Evolutionary conservation across 306 rosid genomes (phyloP).

Genomic region (Astragalus membranaceus): DNA sequence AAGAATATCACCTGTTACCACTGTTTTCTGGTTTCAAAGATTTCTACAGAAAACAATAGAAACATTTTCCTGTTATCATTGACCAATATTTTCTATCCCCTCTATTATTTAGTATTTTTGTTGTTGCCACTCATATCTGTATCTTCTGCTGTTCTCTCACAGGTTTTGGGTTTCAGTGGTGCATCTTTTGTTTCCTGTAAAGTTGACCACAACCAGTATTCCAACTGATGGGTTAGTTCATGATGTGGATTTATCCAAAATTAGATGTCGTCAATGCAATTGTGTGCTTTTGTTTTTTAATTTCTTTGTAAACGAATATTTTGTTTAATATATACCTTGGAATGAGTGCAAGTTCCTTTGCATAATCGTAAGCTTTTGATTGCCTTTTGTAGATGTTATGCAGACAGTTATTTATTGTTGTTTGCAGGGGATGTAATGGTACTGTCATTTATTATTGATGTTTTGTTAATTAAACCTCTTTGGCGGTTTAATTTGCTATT

Average conservation of each 20-base stretch:
- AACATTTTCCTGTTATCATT: background rate
- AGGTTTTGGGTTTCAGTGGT: slow-evolving; percentile 70
- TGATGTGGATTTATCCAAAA: slow-evolving; percentile 12
- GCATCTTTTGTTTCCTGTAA: slow-evolving; percentile 71
- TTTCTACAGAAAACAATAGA: background rate
- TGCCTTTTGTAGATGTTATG: background rate
- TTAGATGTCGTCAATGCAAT: background rate
- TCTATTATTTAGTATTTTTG: slow-evolving; percentile 1
- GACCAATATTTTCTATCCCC: background rate
- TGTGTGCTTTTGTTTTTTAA: background rate
- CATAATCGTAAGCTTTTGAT: background rate
- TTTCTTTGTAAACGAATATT: background rate
- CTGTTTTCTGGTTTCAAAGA: background rate
- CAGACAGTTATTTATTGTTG: background rate
- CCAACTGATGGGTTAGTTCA: slow-evolving; percentile 81
- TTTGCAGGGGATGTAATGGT: background rate
- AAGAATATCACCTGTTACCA: background rate
- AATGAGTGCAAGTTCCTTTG: background rate
- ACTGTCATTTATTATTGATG: background rate
- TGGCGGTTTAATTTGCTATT: slow-evolving; percentile 2
- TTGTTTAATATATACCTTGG: background rate
- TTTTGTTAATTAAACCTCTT: background rate
- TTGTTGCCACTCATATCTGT: background rate
- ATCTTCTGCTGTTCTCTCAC: slow-evolving; percentile 19
- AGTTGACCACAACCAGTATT: slow-evolving; percentile 43